A percentile compares a stretch with the other conserved stretches of the same genome.
phyloP scores from a whole-genome alignment of 371 early-diverging fungal genomes.

The Rhizomucor miehei region DNA sequence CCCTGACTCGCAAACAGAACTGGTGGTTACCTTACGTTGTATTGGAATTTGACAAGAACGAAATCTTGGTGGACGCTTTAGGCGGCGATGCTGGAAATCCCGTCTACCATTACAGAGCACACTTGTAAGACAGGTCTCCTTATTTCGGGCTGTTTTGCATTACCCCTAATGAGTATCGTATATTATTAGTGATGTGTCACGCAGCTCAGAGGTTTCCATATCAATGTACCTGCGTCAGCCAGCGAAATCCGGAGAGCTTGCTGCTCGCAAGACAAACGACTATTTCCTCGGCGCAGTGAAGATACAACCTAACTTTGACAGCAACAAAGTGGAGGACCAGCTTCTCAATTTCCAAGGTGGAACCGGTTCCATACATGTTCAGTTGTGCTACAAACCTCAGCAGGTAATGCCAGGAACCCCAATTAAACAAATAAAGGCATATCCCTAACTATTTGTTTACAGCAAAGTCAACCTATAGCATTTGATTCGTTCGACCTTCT shows the following conservation, averaged over 20 bases:
- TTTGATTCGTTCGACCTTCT: constrained; percentile 94
- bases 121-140: constrained; percentile 65
- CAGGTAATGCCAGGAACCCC: no score
- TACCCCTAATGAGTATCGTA: constrained; percentile 1
- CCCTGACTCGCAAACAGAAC: constrained; percentile 66
- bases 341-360: constrained; percentile 44
- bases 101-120: constrained; percentile 81
- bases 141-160: constrained; percentile 1
- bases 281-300: constrained; percentile 71
- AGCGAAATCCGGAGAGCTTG: constrained; percentile 32
- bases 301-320: constrained; percentile 66
- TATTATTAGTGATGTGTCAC: constrained; percentile 85
- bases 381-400: constrained; percentile 68
- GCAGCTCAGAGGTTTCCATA: constrained; percentile 78
- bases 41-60: constrained; percentile 93
- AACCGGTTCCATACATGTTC: constrained; percentile 67
- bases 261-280: constrained; percentile 48
- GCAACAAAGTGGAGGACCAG: constrained; percentile 43
- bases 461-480: constrained; percentile 63
- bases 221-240: constrained; percentile 82
- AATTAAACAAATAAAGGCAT: neutral
- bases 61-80: constrained; percentile 79
- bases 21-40: constrained; percentile 88
- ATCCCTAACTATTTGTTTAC: constrained; percentile 1
- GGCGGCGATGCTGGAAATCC: constrained; percentile 76